Evolutionary conservation across 495 filamentous ascomycete genomes (phyloP), one percentile per base, ranked within the genome.

Genomic region (Aspergillus avenaceus): DNA sequence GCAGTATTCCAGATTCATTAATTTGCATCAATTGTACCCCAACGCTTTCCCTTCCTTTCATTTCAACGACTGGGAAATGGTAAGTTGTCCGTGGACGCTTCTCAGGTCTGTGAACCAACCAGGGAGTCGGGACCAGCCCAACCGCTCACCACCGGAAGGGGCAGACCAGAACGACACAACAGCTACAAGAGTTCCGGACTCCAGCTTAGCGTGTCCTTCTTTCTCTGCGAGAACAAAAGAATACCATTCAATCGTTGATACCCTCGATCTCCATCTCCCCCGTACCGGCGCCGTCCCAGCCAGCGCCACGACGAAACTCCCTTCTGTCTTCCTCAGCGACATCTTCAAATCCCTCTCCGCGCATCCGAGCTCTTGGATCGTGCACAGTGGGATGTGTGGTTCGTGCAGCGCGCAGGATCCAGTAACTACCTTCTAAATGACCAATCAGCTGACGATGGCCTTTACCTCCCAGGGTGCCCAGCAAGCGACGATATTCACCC

Each of bases 391-490:
- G 67, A 49, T 76, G 74, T 6, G 70, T 74, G 42, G 57, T 59
- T 8, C 68, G 58, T 45, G 61, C 58, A 6, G 66, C 69, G 1
- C 74, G 61, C 16, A 78, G 58, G 12, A 76, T 55, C 74, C 72
- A 72, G 21, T 66, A 62, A 14, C 34, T 53, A 8, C 42, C 40
- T 50, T 78, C 74, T 24, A 69, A 43, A 4, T 36, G 18, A 6
- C 62, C 54, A 21, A 67, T 55, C 4, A 56, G 13, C 25, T 54
- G 45, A 12, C 45, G 12, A 38, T 50, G 60, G 22, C 43, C 61
- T 47, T 18, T 28, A 8, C 46, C 41, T 3, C 40, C 49, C 12
- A 46, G 21, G 13, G 42, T 21, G 18, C 55, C 64, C 3, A 58
- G 47, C 13, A 53, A 45, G 19, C 41, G 41, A 9, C 11, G 43